A percentile compares a stretch with the other conserved stretches of the same genome.
phyloP scores from a whole-genome alignment of 805 yeast genomes.

The Candida piceae region DNA sequence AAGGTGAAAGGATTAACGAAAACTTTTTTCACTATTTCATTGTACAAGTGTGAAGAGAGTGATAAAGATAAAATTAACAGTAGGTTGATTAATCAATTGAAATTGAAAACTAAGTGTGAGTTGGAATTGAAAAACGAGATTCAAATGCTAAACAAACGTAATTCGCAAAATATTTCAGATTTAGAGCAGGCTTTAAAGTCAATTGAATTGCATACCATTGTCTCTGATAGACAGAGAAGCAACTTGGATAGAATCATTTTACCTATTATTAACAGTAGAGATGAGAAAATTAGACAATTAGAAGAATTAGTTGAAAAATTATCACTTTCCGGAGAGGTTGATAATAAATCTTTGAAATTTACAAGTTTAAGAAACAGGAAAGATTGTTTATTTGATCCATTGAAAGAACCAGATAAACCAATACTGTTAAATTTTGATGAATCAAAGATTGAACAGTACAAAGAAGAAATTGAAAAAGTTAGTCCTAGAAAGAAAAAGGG shows the following conservation, averaged over 20 bases:
- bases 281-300: background rate
- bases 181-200: background rate
- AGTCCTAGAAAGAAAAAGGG: constrained; percentile 17
- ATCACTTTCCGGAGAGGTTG: background rate
- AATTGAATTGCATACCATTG: background rate
- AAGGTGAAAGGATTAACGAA: constrained; percentile 8
- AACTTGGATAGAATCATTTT: constrained; percentile 1
- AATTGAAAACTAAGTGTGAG: constrained; percentile 10
- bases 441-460: constrained; percentile 6
- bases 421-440: constrained; percentile 15
- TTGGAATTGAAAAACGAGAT: constrained; percentile 7
- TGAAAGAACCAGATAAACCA: constrained; percentile 14
- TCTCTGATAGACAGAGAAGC: background rate
- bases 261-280: constrained; percentile 2
- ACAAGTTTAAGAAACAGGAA: constrained; percentile 1
- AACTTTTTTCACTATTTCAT: constrained; percentile 11
- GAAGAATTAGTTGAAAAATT: constrained; percentile 3
- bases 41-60: too few species aligned
- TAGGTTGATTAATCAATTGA: constrained; percentile 11
- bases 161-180: constrained; percentile 1
- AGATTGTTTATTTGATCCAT: constrained; percentile 1
- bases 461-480: constrained; percentile 11
- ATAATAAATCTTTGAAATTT: background rate
- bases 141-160: too few species aligned
- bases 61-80: too few species aligned